Percentiles rank a stretch among this genome's conserved stretches.
Conservation (phyloP, 1,284 basidiomycete species). For the Ceratobasidium sp. region DNA sequence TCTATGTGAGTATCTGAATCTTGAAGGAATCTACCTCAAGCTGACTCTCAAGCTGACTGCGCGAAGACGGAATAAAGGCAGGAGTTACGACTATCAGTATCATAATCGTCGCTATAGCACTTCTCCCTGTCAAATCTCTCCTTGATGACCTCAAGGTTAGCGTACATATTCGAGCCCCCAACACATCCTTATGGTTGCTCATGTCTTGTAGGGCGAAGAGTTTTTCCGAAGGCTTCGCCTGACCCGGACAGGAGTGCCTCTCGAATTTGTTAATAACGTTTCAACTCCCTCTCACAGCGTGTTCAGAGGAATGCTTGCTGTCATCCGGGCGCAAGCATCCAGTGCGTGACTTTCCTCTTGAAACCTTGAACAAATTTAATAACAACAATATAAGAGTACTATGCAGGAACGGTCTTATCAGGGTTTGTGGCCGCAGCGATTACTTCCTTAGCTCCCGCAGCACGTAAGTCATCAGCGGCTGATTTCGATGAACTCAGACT, state of each 20-base stretch:
- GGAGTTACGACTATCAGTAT: conserved; percentile 38
- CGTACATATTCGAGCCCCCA: neutral
- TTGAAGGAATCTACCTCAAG: no score
- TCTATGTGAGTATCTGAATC: neutral
- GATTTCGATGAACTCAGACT: neutral
- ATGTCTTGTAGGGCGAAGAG: conserved; percentile 19
- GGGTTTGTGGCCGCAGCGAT: conserved; percentile 6
- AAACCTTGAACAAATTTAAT: neutral
- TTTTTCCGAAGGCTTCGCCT: conserved; percentile 31
- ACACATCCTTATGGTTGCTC: neutral
- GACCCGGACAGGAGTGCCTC: conserved; percentile 6
- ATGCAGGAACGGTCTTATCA: conserved; percentile 26
- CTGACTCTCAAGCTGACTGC: no score
- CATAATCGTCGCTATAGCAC: conserved; percentile 25
- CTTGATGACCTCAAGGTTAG: conserved; percentile 58
- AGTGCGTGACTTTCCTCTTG: neutral
- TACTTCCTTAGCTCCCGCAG: conserved; percentile 34
- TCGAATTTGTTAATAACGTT: conserved; percentile 30
- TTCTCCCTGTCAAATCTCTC: conserved; percentile 32
- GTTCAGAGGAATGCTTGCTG: neutral
- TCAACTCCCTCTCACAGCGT: conserved; percentile 33
- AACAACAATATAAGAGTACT: conserved; percentile 2
- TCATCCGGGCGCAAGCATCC: conserved; percentile 9
- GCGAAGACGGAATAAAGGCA: conserved; percentile 42
- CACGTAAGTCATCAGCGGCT: conserved; percentile 7